Percentiles rank a stretch among this genome's conserved stretches.
Evolutionary conservation across 768 basidiomycete species (phyloP).

Genomic region (Boletus barrowsii): DNA sequence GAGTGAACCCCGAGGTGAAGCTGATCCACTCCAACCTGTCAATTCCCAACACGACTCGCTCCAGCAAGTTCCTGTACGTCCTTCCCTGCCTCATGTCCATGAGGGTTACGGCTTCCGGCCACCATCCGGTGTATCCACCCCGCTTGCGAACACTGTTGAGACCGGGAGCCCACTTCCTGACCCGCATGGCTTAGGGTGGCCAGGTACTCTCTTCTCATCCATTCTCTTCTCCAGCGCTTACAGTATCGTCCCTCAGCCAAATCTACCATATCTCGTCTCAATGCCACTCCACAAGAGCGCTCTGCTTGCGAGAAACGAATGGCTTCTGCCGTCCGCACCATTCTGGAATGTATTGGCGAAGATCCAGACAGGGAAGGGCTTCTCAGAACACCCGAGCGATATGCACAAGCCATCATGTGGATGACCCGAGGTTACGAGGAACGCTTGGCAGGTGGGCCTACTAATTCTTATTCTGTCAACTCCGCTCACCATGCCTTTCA

Average conservation of each 20-base stretch:
- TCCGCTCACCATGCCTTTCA: constrained; percentile 31
- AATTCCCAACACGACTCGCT: constrained; percentile 10
- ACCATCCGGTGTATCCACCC: constrained; percentile 65
- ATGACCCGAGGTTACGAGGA: constrained; percentile 99
- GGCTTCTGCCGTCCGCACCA: constrained; percentile 79
- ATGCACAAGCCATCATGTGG: constrained; percentile 96
- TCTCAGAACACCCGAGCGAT: constrained; percentile 87
- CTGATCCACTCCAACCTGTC: neutral
- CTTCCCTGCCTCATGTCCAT: constrained; percentile 39
- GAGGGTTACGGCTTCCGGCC: constrained; percentile 85
- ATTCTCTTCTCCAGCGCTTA: constrained; percentile 11
- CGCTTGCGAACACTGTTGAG: constrained; percentile 36
- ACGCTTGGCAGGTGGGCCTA: constrained; percentile 69
- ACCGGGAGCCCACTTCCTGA: constrained; percentile 39
- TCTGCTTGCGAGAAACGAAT: constrained; percentile 72
- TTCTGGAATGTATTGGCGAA: constrained; percentile 97
- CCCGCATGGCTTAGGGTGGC: constrained; percentile 88
- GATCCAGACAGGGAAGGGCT: constrained; percentile 96
- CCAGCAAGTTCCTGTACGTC: constrained; percentile 16
- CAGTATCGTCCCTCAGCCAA: constrained; percentile 56
- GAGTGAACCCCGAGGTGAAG: constrained; percentile 3
- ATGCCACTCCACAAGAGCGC: constrained; percentile 73
- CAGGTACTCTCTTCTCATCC: constrained; percentile 50
- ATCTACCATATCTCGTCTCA: constrained; percentile 80
- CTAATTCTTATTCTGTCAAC: constrained; percentile 12